Percentiles rank a stretch among this genome's conserved stretches.
phyloP scores from a whole-genome alignment of 2,329 filamentous ascomycete species.

The Zymoseptoria passerinii region DNA sequence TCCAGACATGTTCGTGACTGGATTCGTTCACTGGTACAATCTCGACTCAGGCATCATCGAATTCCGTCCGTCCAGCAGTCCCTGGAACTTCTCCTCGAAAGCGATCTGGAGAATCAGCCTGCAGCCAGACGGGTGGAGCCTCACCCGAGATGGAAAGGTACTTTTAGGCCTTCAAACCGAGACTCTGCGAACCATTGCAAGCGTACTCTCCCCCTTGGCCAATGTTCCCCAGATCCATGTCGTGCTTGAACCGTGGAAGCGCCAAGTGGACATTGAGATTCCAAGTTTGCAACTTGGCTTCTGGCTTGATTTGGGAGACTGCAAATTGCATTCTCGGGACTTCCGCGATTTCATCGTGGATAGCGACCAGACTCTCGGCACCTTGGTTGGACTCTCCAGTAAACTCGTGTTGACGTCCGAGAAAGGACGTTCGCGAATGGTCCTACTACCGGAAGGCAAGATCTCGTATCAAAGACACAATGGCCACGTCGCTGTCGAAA shows the following conservation, averaged over 20 bases:
- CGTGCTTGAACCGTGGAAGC: neutral
- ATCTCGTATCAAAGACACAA: slow-evolving; percentile 35
- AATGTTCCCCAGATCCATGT: neutral
- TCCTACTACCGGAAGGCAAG: slow-evolving; percentile 39
- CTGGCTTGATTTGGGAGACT: neutral
- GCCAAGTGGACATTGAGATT: slow-evolving; percentile 1
- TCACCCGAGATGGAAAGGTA: neutral
- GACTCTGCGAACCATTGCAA: neutral
- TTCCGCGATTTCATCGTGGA: slow-evolving; percentile 31
- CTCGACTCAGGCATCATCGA: slow-evolving; percentile 20
- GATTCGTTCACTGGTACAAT: slow-evolving; percentile 54
- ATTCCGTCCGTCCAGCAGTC: neutral
- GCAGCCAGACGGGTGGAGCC: neutral
- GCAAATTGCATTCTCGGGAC: slow-evolving; percentile 12
- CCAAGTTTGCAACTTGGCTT: slow-evolving; percentile 2
- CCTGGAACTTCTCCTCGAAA: neutral
- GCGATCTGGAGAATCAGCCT: neutral
- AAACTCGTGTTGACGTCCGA: slow-evolving; percentile 29
- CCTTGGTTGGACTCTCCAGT: slow-evolving; percentile 50
- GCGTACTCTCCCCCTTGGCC: neutral
- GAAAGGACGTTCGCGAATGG: slow-evolving; percentile 27
- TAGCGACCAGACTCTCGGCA: slow-evolving; percentile 50
- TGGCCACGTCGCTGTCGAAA: slow-evolving; percentile 32
- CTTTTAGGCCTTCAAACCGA: neutral
- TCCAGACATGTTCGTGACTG: slow-evolving; percentile 41